Evolutionary conservation across 1,284 basidiomycete species (phyloP), one percentile per base, ranked within the genome.

Genomic region (Mycosarcoma maydis): DNA sequence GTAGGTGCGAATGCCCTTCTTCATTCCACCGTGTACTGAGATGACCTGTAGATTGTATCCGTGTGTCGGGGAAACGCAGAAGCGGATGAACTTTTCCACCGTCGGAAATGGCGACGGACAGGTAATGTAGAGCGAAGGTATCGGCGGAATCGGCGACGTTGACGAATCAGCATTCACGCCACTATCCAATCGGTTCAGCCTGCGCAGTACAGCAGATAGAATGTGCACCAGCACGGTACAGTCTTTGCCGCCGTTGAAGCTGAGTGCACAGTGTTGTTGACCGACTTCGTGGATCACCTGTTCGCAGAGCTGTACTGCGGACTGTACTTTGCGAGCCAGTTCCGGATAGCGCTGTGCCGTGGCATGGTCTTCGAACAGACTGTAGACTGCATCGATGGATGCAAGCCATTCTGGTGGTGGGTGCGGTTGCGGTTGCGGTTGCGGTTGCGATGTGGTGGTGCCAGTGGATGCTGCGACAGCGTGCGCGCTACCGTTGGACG

Each of bases 171-270:
- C 7, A 29, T 29, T 29, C 7, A 7, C 6, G 2, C n/a, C n/a
- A 16, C 7, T 6, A 2, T n/a, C n/a, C 40, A 32, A 38, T 36
- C 33, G 37, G n/a, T 39, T 29, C 85, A 87, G 30, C 4, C 71
- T 57, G 49, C 93, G 84, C 13, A 87, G 87, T 6, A 82, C 80
- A 9, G 89, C 91, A 3, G 90, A 89, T 46, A 92, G 90, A 32
- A 98, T 88, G 82, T 97, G 94, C 3, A 98, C 86, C 20, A 98
- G 87, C 11, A 98, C 94, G 0, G 94, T 98, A 81, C 56, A 98
- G 80, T 98, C 95, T 82, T 98, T 98, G 39, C 95, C 95, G 13
- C 95, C 95, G 74, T 98, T 98, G 85, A 97, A 98, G 82, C 92
- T 96, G 48, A 98, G 58, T 1, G 78, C 72, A 32, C 75, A 76